Percentiles rank a stretch among this genome's conserved stretches.
Conservation (phyloP, 2,329 filamentous ascomycete genomes). For the Dryadomyces quercus-mongolicae region DNA sequence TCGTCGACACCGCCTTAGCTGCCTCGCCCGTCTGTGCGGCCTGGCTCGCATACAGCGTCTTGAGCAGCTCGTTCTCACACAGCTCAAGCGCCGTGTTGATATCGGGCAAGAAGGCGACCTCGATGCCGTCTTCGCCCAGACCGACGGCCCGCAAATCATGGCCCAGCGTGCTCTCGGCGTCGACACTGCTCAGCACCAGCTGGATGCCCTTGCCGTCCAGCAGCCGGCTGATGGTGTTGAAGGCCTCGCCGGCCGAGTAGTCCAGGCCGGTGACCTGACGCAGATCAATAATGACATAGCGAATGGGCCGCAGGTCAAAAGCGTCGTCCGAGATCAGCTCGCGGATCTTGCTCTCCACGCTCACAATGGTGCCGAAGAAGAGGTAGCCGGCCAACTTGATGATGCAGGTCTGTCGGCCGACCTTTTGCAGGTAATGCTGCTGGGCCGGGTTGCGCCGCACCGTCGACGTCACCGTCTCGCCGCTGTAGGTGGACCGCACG, state of each 20-base stretch:
- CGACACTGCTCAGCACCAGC: slow-evolving; percentile 73
- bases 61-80: slow-evolving; percentile 89
- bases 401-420: slow-evolving; percentile 78
- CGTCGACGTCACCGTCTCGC: slow-evolving; percentile 80
- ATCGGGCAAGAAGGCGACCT: slow-evolving; percentile 72
- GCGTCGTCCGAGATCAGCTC: slow-evolving; percentile 70
- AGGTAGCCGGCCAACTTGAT: slow-evolving; percentile 88
- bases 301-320: slow-evolving; percentile 67
- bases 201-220: slow-evolving; percentile 65
- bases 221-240: slow-evolving; percentile 81
- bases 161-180: slow-evolving; percentile 63
- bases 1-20: background rate
- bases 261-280: slow-evolving; percentile 84
- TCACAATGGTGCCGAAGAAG: slow-evolving; percentile 98
- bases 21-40: slow-evolving; percentile 36
- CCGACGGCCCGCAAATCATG: slow-evolving; percentile 73
- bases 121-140: slow-evolving; percentile 58
- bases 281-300: slow-evolving; percentile 82
- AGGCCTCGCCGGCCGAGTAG: slow-evolving; percentile 92
- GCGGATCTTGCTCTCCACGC: slow-evolving; percentile 81
- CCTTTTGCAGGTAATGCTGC: slow-evolving; percentile 71
- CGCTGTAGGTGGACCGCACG: slow-evolving; percentile 80
- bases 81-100: slow-evolving; percentile 88
- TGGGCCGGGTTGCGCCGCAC: slow-evolving; percentile 86
- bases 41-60: slow-evolving; percentile 61